Evolutionary conservation across 2,329 filamentous ascomycete species (phyloP), one percentile per base, ranked within the genome.

Genomic region (Calonectria fujianensis): DNA sequence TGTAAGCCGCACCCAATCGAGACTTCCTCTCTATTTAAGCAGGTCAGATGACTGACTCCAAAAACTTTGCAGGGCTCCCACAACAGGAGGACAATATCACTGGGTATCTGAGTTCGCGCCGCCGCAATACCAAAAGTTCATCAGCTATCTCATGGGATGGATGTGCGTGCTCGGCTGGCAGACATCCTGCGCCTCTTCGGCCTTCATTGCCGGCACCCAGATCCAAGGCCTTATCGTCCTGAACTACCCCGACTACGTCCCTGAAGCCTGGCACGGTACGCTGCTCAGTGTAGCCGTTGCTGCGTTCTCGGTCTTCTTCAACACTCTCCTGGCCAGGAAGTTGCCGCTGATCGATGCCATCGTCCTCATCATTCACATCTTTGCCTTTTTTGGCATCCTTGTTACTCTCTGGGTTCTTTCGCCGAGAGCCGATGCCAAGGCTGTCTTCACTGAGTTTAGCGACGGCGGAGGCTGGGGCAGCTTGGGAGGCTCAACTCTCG

Each of bases 41-140:
- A 11, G 2, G 1, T 4, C 7, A 18, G 9, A n/a, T 50, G 16
- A 14, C 51, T 79, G 0, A 76, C 68, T 0, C 35, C 2, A 61
- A 29, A 1, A 16, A 10, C 10, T 39, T 14, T 24, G 0, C 20
- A 80, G 78, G 78, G 89, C 89, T 3, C 90, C 90, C 0, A 92
- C 89, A 0, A 87, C 87, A 9, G 90, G 90, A 29, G 90, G 90
- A 1, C 90, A 92, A 77, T 91, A 91, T 75, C 89, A 91, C 76
- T 91, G 89, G 89, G 89, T 91, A 1, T 90, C 87, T 1, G 89
- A 90, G 66, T 90, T 91, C 74, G 86, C 89, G 0, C 87, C 89
- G 0, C 83, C 81, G 0, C 81, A 82, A 54, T 85, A 86, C 67
- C 89, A 91, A 76, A 90, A 88, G 71, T 86, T 89, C 45, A 82